A percentile compares a stretch with the other conserved stretches of the same genome.
Conservation (phyloP, 495 filamentous ascomycete species). For the Penicillium paradoxum region DNA sequence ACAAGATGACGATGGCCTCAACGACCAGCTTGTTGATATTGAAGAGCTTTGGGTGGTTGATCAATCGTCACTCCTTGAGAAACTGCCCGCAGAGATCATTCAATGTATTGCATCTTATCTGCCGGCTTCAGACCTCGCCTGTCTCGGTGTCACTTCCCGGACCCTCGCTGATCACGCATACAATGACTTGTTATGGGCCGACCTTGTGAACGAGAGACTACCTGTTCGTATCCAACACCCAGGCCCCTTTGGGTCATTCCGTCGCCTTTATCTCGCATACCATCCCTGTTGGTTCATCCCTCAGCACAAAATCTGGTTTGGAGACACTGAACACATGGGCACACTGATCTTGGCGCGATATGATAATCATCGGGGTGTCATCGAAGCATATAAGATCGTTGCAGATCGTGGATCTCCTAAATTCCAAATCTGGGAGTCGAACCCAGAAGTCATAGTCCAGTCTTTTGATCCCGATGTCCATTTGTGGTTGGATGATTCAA, state of each 20-base stretch:
- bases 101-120: slow-evolving; percentile 58
- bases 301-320: slow-evolving; percentile 78
- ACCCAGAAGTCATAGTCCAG: slow-evolving; percentile 68
- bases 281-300: slow-evolving; percentile 82
- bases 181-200: slow-evolving; percentile 59
- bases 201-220: slow-evolving; percentile 56
- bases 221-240: slow-evolving; percentile 45
- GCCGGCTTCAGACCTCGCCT: slow-evolving; percentile 50
- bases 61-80: slow-evolving; percentile 26
- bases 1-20: neutral
- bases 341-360: slow-evolving; percentile 70
- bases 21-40: slow-evolving; percentile 5
- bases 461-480: slow-evolving; percentile 62
- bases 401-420: slow-evolving; percentile 50
- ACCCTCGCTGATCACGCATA: slow-evolving; percentile 45
- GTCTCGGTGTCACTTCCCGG: slow-evolving; percentile 52
- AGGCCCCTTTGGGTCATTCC: slow-evolving; percentile 56
- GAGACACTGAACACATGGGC: slow-evolving; percentile 63
- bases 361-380: slow-evolving; percentile 63
- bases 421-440: slow-evolving; percentile 57
- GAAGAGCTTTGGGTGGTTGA: neutral
- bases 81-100: slow-evolving; percentile 61
- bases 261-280: slow-evolving; percentile 65
- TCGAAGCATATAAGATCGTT: slow-evolving; percentile 75
- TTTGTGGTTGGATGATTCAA: slow-evolving; percentile 66